Conservation (phyloP, 495 filamentous ascomycete species). For the Symbiotaphrina buchneri region DNA sequence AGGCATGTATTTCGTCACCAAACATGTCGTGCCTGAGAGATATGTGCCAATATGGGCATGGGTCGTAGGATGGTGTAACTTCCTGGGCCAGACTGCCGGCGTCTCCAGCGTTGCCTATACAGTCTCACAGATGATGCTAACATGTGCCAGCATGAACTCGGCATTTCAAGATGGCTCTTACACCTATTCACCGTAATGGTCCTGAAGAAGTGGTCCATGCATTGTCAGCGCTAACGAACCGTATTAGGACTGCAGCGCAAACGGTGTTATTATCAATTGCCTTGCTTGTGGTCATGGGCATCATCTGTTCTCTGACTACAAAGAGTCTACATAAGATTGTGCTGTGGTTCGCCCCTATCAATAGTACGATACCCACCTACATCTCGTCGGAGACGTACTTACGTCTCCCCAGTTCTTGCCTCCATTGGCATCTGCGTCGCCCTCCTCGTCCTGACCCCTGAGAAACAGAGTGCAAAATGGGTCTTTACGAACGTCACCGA, state of each 20-base stretch:
- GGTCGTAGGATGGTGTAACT: slow-evolving; percentile 39
- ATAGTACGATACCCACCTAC: slow-evolving; percentile 20
- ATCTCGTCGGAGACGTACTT: not conserved
- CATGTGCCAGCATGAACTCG: slow-evolving; percentile 32
- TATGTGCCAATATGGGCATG: slow-evolving; percentile 35
- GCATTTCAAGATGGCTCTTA: slow-evolving; percentile 19
- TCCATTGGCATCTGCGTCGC: slow-evolving; percentile 38
- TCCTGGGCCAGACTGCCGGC: slow-evolving; percentile 35
- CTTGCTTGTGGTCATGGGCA: slow-evolving; percentile 31
- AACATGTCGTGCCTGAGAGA: slow-evolving; percentile 30
- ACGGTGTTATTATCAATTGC: slow-evolving; percentile 38
- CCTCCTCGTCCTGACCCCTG: slow-evolving; percentile 34
- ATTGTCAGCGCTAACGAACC: too few relatives aligned
- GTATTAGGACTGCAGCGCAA: slow-evolving; percentile 33
- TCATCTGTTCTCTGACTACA: slow-evolving; percentile 43
- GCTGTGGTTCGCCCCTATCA: slow-evolving; percentile 53
- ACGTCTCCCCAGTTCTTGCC: slow-evolving; percentile 24
- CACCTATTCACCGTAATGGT: slow-evolving; percentile 20
- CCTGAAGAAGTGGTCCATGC: too few relatives aligned
- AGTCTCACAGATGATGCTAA: slow-evolving; percentile 34
- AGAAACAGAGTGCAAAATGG: slow-evolving; percentile 38
- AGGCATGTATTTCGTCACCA: slow-evolving; percentile 42
- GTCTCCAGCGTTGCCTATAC: slow-evolving; percentile 33
- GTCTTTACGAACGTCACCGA: slow-evolving; percentile 45
- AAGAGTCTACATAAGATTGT: slow-evolving; percentile 37